phyloP scores from a whole-genome alignment of 192 early-diverging fungal genomes.

The Coemansia sp. region DNA sequence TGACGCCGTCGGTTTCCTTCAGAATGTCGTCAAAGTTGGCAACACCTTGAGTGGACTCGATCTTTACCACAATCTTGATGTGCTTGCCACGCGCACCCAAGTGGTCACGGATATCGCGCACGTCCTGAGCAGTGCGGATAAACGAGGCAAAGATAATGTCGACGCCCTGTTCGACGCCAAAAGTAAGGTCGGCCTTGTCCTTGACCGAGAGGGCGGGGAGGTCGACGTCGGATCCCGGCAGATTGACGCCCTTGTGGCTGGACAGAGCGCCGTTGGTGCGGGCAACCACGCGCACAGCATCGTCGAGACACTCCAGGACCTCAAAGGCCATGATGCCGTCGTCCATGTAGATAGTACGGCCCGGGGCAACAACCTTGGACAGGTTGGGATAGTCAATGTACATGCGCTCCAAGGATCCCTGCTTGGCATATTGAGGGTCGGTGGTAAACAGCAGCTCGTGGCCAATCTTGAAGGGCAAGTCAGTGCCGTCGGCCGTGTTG shows the following conservation, averaged over 20 bases:
- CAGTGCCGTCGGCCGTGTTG: slow-evolving; percentile 66
- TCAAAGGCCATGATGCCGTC: slow-evolving; percentile 95
- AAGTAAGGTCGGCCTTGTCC: slow-evolving; percentile 84
- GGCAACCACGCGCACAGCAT: slow-evolving; percentile 64
- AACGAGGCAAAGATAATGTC: slow-evolving; percentile 97
- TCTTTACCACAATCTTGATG: slow-evolving; percentile 97
- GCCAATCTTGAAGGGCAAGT: slow-evolving; percentile 68
- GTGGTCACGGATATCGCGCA: slow-evolving; percentile 80
- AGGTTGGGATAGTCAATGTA: slow-evolving; percentile 81
- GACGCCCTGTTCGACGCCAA: slow-evolving; percentile 91
- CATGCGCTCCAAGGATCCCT: slow-evolving; percentile 62
- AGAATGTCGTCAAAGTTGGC: slow-evolving; percentile 99
- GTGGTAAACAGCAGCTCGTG: slow-evolving; percentile 77
- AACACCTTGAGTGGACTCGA: slow-evolving; percentile 96
- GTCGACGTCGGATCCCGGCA: slow-evolving; percentile 86
- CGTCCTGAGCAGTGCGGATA: slow-evolving; percentile 88
- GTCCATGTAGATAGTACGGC: slow-evolving; percentile 82
- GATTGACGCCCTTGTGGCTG: slow-evolving; percentile 93
- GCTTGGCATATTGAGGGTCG: slow-evolving; percentile 58
- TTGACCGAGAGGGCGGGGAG: slow-evolving; percentile 94
- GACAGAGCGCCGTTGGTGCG: slow-evolving; percentile 84
- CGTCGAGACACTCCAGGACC: slow-evolving; percentile 67
- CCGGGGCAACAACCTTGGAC: slow-evolving; percentile 67
- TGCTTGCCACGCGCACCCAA: slow-evolving; percentile 73
- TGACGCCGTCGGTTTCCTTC: slow-evolving; percentile 88